Base-by-base conservation (phyloP, 148 eudicot species). In the Fagopyrum esculentum region DNA sequence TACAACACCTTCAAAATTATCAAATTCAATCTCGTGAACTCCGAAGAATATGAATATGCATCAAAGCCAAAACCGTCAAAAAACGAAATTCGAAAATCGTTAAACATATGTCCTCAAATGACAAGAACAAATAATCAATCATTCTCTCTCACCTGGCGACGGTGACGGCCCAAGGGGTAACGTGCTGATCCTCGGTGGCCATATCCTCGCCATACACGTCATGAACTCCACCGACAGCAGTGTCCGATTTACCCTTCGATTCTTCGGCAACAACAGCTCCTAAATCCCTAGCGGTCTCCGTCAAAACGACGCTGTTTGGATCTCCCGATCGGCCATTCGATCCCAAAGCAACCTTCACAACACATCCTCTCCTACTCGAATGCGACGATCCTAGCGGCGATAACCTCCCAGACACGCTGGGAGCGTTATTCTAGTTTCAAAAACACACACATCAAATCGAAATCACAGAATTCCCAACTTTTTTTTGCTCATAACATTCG, bases 201-300 rank as follows among this genome's bases (percentile, higher is more conserved):
- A 80, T 74, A 88, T 94, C 96, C 80, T 94, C 98, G 49, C 91
- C 97, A 83, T 94, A 91, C 73, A 89, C 86, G 46, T 94, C 98
- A 11, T 85, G 89, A 66, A 86, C 96, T 17, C 90, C 96, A 50
- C 95, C 95, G 57, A 80, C 81, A 50, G 69, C 80, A 54, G 84
- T 75, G 0, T 45, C 3, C 48, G 86, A 75, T 76, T 85, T 87
- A 29, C 78, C 77, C 40, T 75, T 85, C 70, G 74, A 75, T 5
- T 66, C 71, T 6, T 85, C 90, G 13, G 76, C 59, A 56, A 54
- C 84, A 17, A 84, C 46, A 15, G 85, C 75, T 26, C 50, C 57
- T 3, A 15, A 70, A 15, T 66, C 47, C 47, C 46, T 66, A 40
- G 76, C 77, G 47, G 4, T 83, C 76, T 93, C 92, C 80, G 90